Evolutionary conservation across 768 basidiomycete species (phyloP), one percentile per base, ranked within the genome.

Genomic region (Suillus brevipes): DNA sequence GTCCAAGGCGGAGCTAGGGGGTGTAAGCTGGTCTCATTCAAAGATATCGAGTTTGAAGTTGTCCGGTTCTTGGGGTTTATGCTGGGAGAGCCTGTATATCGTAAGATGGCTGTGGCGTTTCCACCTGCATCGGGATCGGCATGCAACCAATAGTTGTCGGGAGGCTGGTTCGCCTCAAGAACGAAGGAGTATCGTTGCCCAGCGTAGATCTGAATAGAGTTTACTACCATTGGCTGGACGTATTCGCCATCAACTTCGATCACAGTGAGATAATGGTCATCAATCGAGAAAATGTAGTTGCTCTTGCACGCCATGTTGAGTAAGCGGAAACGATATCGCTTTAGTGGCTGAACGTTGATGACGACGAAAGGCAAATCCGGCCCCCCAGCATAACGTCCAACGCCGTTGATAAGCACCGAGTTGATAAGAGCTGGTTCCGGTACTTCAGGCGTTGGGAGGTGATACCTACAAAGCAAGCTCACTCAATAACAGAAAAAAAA

Each of bases 121-220:
- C 74, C 52, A 18, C 77, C 78, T 62, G 73, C 64, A n/a, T 67
- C 64, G 4, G 81, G 80, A 9, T 72, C n/a, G 3, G 79, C 79
- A 23, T 76, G 80, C 56, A 81, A 78, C 79, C 83, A 82, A 57
- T 83, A 83, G 64, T 81, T 83, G 55, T 69, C 74, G 38, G 79
- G 65, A 0, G 74, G 65, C 56, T 79, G 74, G 45, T 78, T 76
- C 2, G 80, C 79, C 56, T 68, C 69, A 6, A 83, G 65, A 12
- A 85, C 71, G 64, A 85, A 74, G 0, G 84, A 83, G 69, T 87
- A 87, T 18, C 85, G 80, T 70, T 87, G 86, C 2, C 79, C 85
- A 13, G 77, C 74, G 61, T 79, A 84, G 43, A 88, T 82, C 8
- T 78, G 70, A 57, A 85, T 78, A 13, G 73, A 68, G 60, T 84